These are phyloP conservation scores for Candida taoyuanica DNA, from an alignment of 805 yeast species.

Conservation along the genomic window DNA sequence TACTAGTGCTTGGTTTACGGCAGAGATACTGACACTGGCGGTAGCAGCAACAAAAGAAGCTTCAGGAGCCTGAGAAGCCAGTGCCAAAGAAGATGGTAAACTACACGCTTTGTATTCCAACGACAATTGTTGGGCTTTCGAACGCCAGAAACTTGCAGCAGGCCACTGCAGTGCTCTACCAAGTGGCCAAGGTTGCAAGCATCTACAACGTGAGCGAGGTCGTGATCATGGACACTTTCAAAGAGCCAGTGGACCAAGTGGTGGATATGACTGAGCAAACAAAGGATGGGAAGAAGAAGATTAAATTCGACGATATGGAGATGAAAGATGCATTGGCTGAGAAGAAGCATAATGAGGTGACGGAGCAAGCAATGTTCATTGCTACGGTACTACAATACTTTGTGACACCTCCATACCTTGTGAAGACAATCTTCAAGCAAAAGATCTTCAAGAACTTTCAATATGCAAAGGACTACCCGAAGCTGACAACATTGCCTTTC, in stretches of 20 bases:
- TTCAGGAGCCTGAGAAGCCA: slow-evolving; percentile 2
- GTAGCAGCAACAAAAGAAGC: slow-evolving; percentile 9
- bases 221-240: slow-evolving; percentile 55
- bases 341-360: slow-evolving; percentile 16
- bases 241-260: slow-evolving; percentile 18
- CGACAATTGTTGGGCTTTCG: slow-evolving; percentile 49
- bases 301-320: slow-evolving; percentile 30
- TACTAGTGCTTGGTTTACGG: too few species aligned
- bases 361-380: slow-evolving; percentile 45
- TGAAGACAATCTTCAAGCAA: slow-evolving; percentile 56
- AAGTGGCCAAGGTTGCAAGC: slow-evolving; percentile 72
- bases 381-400: slow-evolving; percentile 74
- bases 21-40: too few species aligned
- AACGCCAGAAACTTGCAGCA: slow-evolving; percentile 68
- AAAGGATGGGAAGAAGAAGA: slow-evolving; percentile 25
- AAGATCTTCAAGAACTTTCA: slow-evolving; percentile 44
- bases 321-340: slow-evolving; percentile 17
- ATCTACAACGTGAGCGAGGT: slow-evolving; percentile 70
- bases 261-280: slow-evolving; percentile 22
- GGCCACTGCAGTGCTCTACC: slow-evolving; percentile 68
- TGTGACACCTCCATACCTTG: slow-evolving; percentile 79
- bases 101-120: slow-evolving; percentile 69
- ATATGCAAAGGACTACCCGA: slow-evolving; percentile 67
- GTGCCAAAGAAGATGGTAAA: slow-evolving; percentile 22
- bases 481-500: slow-evolving; percentile 69